These are phyloP conservation scores for Setomelanomma holmii DNA, from an alignment of 2,329 filamentous ascomycete species.

Conservation along the genomic window DNA sequence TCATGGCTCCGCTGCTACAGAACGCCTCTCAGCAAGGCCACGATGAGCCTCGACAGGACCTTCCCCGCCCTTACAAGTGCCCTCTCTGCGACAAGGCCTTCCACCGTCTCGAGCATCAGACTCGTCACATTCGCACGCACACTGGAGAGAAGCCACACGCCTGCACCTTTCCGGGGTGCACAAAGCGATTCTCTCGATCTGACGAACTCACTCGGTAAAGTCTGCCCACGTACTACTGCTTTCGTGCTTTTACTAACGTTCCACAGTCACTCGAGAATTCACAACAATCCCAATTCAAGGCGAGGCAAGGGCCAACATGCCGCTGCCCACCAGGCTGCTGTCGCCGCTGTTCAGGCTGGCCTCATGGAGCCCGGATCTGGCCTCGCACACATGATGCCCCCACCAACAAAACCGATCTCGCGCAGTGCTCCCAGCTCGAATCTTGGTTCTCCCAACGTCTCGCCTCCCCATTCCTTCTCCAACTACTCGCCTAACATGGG, in stretches of 20 bases:
- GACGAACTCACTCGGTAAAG: constrained; percentile 78
- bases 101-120: constrained; percentile 95
- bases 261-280: constrained; percentile 87
- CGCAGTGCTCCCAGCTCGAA: constrained; percentile 88
- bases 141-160: constrained; percentile 98
- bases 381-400: constrained; percentile 75
- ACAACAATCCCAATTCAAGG: constrained; percentile 98
- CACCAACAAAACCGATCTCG: constrained; percentile 75
- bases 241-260: constrained; percentile 13
- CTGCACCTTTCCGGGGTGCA: constrained; percentile 94
- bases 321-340: constrained; percentile 64
- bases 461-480: constrained; percentile 86
- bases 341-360: constrained; percentile 58
- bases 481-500: constrained; percentile 65
- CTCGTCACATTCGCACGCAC: constrained; percentile 90
- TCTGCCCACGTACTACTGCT: neutral
- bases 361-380: constrained; percentile 59
- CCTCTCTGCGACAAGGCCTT: constrained; percentile 98
- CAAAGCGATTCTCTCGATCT: constrained; percentile 94
- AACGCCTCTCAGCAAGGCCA: constrained; percentile 55
- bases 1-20: constrained; percentile 65
- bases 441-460: constrained; percentile 91
- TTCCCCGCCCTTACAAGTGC: constrained; percentile 97
- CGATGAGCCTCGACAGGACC: constrained; percentile 74
- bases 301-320: constrained; percentile 83